phyloP scores from a whole-genome alignment of 306 rosid species.

The Corylus americana region DNA sequence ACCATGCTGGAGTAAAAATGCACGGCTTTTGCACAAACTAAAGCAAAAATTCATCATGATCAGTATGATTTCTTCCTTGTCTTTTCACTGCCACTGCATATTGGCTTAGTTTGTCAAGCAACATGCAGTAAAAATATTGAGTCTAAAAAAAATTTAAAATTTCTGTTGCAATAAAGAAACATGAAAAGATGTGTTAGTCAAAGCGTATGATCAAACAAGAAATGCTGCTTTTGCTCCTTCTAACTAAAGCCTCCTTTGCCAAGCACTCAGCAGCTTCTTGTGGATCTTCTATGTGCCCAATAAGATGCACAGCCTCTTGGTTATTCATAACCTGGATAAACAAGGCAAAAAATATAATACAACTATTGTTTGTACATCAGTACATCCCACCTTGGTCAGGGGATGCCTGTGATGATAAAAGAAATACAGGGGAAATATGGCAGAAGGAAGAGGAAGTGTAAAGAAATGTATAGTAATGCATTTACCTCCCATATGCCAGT shows the following conservation, averaged over 20 bases:
- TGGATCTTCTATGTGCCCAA: constrained; percentile 73
- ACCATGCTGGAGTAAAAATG: too few species aligned
- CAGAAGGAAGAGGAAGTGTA: background rate
- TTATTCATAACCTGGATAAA: constrained; percentile 65
- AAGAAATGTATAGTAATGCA: too few species aligned
- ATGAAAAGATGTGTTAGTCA: constrained; percentile 36
- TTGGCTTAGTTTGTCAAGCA: background rate
- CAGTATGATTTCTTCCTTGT: background rate
- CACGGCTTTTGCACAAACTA: too few species aligned
- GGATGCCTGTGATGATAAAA: too few species aligned
- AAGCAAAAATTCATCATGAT: too few species aligned
- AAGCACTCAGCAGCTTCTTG: constrained; percentile 80
- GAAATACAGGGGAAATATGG: too few species aligned
- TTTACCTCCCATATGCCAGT: constrained; percentile 85
- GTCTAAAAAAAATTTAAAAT: background rate
- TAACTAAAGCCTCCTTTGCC: constrained; percentile 74
- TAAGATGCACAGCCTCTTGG: constrained; percentile 91
- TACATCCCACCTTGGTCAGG: too few species aligned
- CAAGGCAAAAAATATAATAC: background rate
- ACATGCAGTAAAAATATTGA: background rate
- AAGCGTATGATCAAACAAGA: constrained; percentile 87
- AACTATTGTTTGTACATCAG: too few species aligned
- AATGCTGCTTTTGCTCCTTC: constrained; percentile 76
- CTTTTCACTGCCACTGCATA: too few species aligned
- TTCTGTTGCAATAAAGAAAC: background rate